Evolutionary conservation across 2,329 filamentous ascomycete genomes (phyloP).

Genomic region (Xylaria multiplex): DNA sequence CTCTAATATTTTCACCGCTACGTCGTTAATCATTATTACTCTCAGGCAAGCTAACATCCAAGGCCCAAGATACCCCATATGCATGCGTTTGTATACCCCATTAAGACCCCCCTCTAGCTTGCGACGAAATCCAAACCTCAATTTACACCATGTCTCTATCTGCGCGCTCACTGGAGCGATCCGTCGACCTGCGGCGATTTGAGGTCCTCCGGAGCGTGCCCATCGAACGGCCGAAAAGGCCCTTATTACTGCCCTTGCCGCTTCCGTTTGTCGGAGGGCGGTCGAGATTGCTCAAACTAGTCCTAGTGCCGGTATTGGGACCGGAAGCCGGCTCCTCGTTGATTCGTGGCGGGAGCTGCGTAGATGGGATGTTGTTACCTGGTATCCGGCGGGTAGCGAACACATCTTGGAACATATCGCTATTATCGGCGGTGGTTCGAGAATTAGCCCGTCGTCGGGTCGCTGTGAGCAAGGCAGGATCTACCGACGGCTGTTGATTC

Average conservation of each 20-base stretch:
- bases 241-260: conserved; percentile 32
- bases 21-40: conserved; percentile 29
- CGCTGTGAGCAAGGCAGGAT: conserved; percentile 43
- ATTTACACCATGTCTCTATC: conserved; percentile 43
- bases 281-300: conserved; percentile 39
- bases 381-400: conserved; percentile 54
- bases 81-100: not conserved
- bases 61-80: not conserved
- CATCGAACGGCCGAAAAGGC: conserved; percentile 40
- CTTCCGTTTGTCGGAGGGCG: conserved; percentile 37
- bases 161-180: conserved; percentile 21
- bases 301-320: conserved; percentile 45
- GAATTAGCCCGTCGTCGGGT: conserved; percentile 46
- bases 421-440: conserved; percentile 36
- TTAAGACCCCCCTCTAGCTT: not conserved
- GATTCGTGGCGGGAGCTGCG: conserved; percentile 43
- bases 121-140: not conserved
- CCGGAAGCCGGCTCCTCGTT: conserved; percentile 41
- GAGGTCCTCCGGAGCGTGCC: conserved; percentile 38
- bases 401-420: conserved; percentile 58
- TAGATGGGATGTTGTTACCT: conserved; percentile 28
- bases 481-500: conserved; percentile 35
- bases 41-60: not conserved
- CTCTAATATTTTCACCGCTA: conserved; percentile 16
- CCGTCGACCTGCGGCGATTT: conserved; percentile 20